Evolutionary conservation across 2,329 filamentous ascomycete species (phyloP).

Genomic region (Leptographium wingfieldii): DNA sequence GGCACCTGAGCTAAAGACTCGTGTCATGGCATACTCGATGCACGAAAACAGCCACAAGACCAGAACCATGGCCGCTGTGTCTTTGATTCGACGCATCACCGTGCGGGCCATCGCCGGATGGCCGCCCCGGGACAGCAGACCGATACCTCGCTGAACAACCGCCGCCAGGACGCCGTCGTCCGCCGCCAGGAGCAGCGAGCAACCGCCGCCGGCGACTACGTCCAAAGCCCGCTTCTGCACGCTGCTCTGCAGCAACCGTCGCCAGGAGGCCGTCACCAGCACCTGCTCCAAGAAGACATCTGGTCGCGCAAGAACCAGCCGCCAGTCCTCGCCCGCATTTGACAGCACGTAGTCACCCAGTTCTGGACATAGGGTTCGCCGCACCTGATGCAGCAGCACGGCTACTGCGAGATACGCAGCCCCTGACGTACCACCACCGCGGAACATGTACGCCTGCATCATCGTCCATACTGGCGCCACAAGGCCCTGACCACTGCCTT

Average conservation of each 20-base stretch:
- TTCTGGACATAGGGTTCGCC: constrained; percentile 20
- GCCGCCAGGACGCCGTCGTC: background rate
- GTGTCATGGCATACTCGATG: constrained; percentile 19
- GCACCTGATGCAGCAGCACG: constrained; percentile 26
- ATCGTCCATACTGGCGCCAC: constrained; percentile 5
- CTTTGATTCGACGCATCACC: constrained; percentile 2
- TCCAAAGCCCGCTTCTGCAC: constrained; percentile 12
- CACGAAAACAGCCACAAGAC: constrained; percentile 16
- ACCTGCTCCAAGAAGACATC: constrained; percentile 21
- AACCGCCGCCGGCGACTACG: constrained; percentile 3
- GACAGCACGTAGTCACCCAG: constrained; percentile 18
- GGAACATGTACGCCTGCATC: constrained; percentile 14
- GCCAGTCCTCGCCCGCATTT: constrained; percentile 22
- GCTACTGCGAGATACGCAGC: constrained; percentile 21
- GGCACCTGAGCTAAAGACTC: constrained; percentile 16
- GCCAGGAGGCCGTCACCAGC: constrained; percentile 11
- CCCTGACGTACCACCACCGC: constrained; percentile 14
- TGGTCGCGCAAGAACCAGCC: constrained; percentile 22
- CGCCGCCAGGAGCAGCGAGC: constrained; percentile 2
- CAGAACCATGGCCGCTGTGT: constrained; percentile 8
- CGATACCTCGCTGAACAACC: background rate
- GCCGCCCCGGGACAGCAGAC: background rate
- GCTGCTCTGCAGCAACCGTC: constrained; percentile 1
- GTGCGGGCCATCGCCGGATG: background rate
- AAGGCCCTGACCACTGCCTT: background rate